Base-by-base conservation (phyloP, 2,329 filamentous ascomycete species). In the Cladosporium sp. region DNA sequence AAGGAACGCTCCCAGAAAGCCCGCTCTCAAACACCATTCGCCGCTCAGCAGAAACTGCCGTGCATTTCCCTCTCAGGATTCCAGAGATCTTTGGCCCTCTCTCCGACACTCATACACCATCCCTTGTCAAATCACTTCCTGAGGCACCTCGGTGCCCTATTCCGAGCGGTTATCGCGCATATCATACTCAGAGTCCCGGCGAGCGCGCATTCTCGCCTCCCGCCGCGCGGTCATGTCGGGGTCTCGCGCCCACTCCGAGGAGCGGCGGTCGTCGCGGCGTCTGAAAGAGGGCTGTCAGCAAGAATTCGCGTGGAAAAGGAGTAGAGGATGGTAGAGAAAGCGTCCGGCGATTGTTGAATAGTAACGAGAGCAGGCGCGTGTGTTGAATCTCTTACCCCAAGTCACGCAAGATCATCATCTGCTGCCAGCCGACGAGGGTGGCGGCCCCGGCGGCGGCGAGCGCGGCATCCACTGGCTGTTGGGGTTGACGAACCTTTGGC, bases 401-500 rank as follows among this genome's bases (percentile, higher is more conserved):
- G 4, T 28, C 22, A 1, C 22, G 2, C 1, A 28, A 28, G 1
- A 28, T 28, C 22, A 28, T 28, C 33, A 40, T 46, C 43, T 46
- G 13, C 18, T 52, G 34, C 35, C 33, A 0, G 35, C n/a, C 16
- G 35, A 22, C 37, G 40, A 34, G 31, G 22, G 43, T 19, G 43
- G 35, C 40, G 40, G 48, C 10, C 42, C 22, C n/a, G 46, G 16
- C 10, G 38, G 48, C 14, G 53, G 46, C 31, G 55, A 35, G 13
- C 48, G 37, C 7, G 46, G 43, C 14, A 14, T 19, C 4, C 38
- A 18, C 14, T 43, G 11, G 28, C 41, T 43, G 28, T 14, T 46
- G 44, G 42, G 45, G 46, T 52, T 34, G 35, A 60, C 59, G 51
- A 61, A 64, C 61, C 61, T 61, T 56, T 63, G 58, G 52, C 63